phyloP scores from a whole-genome alignment of 371 early-diverging fungal genomes.

The Mycotypha africana region DNA sequence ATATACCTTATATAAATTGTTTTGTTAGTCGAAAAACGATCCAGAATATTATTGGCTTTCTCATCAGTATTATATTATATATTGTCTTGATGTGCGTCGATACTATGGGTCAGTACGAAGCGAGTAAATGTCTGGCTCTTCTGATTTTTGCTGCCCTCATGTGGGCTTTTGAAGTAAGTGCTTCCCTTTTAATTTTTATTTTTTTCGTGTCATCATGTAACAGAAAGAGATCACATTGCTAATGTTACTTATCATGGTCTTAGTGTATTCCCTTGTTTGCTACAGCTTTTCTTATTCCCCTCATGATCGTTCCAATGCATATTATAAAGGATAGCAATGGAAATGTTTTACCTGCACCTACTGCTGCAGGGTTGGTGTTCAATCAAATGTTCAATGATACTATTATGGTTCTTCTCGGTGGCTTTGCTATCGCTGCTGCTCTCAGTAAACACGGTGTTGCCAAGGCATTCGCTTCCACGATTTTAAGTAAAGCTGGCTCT shows the following conservation, averaged over 20 bases:
- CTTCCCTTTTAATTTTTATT: neutral
- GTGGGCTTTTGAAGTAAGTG: conserved; percentile 59
- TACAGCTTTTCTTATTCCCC: conserved; percentile 71
- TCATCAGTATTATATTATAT: conserved; percentile 46
- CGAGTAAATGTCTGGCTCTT: conserved; percentile 55
- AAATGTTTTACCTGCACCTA: conserved; percentile 46
- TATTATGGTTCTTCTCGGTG: conserved; percentile 93
- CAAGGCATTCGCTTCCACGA: conserved; percentile 59
- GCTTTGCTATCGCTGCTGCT: conserved; percentile 92
- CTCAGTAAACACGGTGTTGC: conserved; percentile 58
- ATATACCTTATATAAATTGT: conserved; percentile 28
- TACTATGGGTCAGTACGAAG: conserved; percentile 51
- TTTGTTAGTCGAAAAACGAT: conserved; percentile 16
- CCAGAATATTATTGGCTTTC: conserved; percentile 21
- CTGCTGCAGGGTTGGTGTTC: conserved; percentile 81
- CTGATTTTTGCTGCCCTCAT: conserved; percentile 55
- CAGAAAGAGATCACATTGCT: no score
- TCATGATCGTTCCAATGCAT: conserved; percentile 62
- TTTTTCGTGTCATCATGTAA: no score
- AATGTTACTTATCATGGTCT: neutral
- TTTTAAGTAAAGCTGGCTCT: conserved; percentile 67
- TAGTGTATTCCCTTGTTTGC: conserved; percentile 66
- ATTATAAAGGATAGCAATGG: conserved; percentile 55
- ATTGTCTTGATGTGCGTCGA: conserved; percentile 45
- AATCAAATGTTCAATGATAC: conserved; percentile 93